A percentile compares a stretch with the other conserved stretches of the same genome.
phyloP scores from a whole-genome alignment of 1,284 basidiomycete genomes.

The Butyriboletus appendiculatus region DNA sequence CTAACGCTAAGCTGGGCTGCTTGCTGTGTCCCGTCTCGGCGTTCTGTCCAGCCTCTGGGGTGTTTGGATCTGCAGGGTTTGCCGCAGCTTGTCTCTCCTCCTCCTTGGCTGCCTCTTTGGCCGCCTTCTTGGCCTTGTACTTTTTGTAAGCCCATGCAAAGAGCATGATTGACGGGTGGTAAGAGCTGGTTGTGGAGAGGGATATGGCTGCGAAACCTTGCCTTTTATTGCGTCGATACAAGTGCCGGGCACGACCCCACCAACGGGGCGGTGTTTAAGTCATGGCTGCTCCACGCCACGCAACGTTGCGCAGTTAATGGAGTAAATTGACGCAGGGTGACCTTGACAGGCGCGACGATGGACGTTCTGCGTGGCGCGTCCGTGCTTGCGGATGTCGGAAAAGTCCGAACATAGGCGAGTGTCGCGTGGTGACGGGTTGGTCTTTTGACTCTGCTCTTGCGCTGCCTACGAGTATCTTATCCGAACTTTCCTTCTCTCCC shows the following conservation, averaged over 20 bases:
- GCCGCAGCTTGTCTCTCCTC: slow-evolving; percentile 7
- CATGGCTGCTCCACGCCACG: too few species aligned
- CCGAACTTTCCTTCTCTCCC: not conserved
- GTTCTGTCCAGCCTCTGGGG: not conserved
- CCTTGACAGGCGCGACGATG: too few species aligned
- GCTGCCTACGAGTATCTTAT: slow-evolving; percentile 22
- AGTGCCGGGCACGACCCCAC: not conserved
- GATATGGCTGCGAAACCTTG: not conserved
- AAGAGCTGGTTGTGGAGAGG: not conserved
- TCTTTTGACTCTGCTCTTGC: slow-evolving; percentile 2
- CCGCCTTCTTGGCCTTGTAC: slow-evolving; percentile 29
- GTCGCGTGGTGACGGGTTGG: slow-evolving; percentile 20
- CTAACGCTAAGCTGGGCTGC: slow-evolving; percentile 6
- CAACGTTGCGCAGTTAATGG: too few species aligned
- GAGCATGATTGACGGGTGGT: slow-evolving; percentile 16
- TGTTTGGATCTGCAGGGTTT: not conserved
- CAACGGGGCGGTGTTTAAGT: too few species aligned
- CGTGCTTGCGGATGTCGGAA: slow-evolving; percentile 22
- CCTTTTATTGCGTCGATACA: slow-evolving; percentile 11
- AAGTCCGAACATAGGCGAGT: slow-evolving; percentile 17
- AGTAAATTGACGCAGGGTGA: too few species aligned
- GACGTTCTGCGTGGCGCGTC: too few species aligned
- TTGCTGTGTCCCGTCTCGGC: not conserved
- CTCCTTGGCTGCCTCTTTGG: slow-evolving; percentile 23
- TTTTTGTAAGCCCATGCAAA: slow-evolving; percentile 23